These are phyloP conservation scores for Aspergillus diversus DNA, from an alignment of 495 filamentous ascomycete species.

Conservation along the genomic window DNA sequence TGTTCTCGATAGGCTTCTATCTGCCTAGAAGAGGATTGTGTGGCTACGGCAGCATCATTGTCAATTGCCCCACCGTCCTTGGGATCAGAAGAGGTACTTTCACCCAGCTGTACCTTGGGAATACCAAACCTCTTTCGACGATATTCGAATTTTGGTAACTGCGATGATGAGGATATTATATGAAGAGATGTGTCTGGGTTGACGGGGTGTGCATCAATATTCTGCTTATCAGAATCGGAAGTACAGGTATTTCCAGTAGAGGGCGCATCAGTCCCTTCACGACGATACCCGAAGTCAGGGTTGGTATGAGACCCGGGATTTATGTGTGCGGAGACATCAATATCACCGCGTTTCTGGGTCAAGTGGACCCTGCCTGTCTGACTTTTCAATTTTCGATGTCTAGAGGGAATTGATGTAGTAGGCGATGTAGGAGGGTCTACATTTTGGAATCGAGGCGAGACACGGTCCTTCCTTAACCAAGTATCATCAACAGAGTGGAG, in stretches of 20 bases:
- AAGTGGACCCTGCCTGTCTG: constrained; percentile 4
- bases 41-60: too few species aligned
- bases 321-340: too few species aligned
- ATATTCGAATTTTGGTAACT: constrained; percentile 52
- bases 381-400: constrained; percentile 24
- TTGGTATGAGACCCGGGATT: background rate
- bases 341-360: background rate
- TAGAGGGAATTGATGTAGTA: constrained; percentile 31
- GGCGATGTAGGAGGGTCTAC: constrained; percentile 50
- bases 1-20: background rate
- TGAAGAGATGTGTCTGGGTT: constrained; percentile 33
- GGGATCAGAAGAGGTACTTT: background rate
- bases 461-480: constrained; percentile 48
- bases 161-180: constrained; percentile 46
- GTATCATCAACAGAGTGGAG: constrained; percentile 19
- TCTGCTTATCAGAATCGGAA: background rate
- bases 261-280: background rate
- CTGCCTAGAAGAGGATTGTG: background rate
- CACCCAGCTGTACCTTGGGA: background rate
- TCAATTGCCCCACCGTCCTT: background rate
- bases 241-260: background rate
- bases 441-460: constrained; percentile 34
- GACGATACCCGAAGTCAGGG: background rate
- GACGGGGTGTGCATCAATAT: background rate
- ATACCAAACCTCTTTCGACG: constrained; percentile 30